Percentiles rank a stretch among this genome's conserved stretches.
Conservation (phyloP, 345 rosid species). For the Citrus maxima region DNA sequence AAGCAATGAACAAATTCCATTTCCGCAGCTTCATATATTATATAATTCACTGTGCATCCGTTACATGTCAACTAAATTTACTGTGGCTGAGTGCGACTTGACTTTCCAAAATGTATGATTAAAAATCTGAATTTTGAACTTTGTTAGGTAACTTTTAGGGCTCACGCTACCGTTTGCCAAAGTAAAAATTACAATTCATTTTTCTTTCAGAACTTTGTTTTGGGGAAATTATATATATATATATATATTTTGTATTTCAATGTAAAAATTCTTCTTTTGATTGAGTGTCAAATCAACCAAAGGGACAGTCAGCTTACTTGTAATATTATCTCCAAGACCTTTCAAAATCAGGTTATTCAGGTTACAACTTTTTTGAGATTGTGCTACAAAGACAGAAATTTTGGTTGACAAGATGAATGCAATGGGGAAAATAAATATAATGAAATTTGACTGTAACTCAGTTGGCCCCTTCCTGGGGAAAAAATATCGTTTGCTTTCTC, state of each 20-base stretch:
- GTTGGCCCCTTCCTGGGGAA: no score
- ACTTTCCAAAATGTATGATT: background rate
- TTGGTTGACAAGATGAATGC: no score
- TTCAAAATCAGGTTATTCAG: background rate
- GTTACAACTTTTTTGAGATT: no score
- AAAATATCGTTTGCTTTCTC: no score
- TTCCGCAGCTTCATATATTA: background rate
- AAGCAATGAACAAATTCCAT: background rate
- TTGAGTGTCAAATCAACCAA: background rate
- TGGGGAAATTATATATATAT: no score
- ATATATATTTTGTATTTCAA: no score
- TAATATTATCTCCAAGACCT: background rate
- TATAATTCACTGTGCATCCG: background rate
- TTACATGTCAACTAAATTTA: background rate
- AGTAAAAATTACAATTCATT: background rate
- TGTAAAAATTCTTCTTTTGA: background rate
- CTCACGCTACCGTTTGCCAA: background rate
- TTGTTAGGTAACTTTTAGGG: constrained; percentile 2
- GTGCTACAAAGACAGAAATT: no score
- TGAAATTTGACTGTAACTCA: no score
- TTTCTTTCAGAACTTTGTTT: no score
- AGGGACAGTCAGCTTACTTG: background rate
- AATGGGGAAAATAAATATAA: no score
- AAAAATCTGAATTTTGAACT: background rate
- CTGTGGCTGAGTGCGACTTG: background rate